Conservation (phyloP, 129 eudicot species). For the Flaveria brownii region DNA sequence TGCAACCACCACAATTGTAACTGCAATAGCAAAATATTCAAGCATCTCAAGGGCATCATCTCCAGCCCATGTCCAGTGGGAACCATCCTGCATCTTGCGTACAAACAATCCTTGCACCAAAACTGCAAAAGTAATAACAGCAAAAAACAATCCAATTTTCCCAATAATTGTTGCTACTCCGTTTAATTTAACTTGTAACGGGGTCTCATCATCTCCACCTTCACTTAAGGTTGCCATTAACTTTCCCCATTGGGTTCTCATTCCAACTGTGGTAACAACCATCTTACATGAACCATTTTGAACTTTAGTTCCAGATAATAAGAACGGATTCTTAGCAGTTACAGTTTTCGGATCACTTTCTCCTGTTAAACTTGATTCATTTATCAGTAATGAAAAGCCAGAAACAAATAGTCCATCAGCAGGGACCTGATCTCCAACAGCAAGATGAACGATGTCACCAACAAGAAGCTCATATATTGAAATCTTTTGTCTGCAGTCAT, state of each 20-base stretch:
- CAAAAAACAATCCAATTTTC: conserved; percentile 87
- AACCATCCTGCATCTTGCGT: conserved; percentile 58
- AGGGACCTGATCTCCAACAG: conserved; percentile 90
- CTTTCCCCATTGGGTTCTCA: conserved; percentile 98
- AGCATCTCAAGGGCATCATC: conserved; percentile 81
- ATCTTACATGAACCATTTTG: conserved; percentile 89
- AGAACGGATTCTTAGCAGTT: conserved; percentile 61
- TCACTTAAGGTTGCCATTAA: conserved; percentile 91
- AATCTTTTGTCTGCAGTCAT: conserved; percentile 79
- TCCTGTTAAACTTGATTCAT: conserved; percentile 91
- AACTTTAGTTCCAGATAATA: conserved; percentile 88
- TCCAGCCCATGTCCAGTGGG: conserved; percentile 73
- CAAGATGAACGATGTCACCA: conserved; percentile 94
- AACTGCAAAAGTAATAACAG: conserved; percentile 88
- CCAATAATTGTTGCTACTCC: conserved; percentile 98
- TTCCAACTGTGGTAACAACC: conserved; percentile 91
- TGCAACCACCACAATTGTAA: conserved; percentile 92
- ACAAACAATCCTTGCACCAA: conserved; percentile 68
- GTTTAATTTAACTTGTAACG: conserved; percentile 86
- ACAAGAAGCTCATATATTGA: conserved; percentile 80
- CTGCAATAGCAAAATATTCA: conserved; percentile 92
- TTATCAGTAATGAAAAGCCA: conserved; percentile 72
- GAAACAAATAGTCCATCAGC: conserved; percentile 90
- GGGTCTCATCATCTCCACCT: conserved; percentile 97
- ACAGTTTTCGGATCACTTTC: conserved; percentile 81